These are phyloP conservation scores for Fraxinus americana DNA, from an alignment of 257 asterid genomes.

Conservation along the genomic window DNA sequence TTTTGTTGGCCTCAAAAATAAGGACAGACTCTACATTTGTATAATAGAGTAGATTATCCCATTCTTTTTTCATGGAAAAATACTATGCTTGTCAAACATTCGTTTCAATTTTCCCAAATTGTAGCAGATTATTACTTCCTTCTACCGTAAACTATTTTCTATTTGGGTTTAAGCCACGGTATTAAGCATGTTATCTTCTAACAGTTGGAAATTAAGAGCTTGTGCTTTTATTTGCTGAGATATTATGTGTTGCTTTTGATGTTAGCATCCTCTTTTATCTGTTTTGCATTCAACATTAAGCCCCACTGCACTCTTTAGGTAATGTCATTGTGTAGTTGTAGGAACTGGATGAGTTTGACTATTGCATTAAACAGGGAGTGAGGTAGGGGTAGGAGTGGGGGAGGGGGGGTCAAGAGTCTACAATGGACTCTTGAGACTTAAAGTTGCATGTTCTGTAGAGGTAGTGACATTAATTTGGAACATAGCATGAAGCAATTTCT, in stretches of 20 bases:
- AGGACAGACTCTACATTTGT: conserved; percentile 14
- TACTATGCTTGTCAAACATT: conserved; percentile 31
- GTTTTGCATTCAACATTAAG: not conserved
- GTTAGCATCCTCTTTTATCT: not conserved
- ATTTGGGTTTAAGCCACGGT: conserved; percentile 6
- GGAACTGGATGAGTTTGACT: not conserved
- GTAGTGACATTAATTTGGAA: not conserved
- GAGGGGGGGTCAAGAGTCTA: not conserved
- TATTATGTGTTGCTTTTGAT: not conserved
- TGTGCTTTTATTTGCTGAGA: not conserved
- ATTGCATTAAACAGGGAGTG: not conserved
- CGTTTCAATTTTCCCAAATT: not conserved
- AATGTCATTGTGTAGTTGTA: not conserved
- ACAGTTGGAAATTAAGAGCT: not conserved
- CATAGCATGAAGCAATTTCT: not conserved
- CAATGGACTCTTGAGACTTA: no score
- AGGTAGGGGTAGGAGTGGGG: no score
- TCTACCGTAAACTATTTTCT: conserved; percentile 17
- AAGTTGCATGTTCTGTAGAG: not conserved
- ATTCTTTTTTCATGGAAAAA: conserved; percentile 31
- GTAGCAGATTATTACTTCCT: conserved; percentile 9
- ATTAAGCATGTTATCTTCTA: conserved; percentile 19
- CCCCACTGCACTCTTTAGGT: not conserved
- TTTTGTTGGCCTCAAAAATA: not conserved
- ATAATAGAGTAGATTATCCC: conserved; percentile 22